These are phyloP conservation scores for Neurospora sp. DNA, from an alignment of 495 filamentous ascomycete genomes.

Conservation along the genomic window DNA sequence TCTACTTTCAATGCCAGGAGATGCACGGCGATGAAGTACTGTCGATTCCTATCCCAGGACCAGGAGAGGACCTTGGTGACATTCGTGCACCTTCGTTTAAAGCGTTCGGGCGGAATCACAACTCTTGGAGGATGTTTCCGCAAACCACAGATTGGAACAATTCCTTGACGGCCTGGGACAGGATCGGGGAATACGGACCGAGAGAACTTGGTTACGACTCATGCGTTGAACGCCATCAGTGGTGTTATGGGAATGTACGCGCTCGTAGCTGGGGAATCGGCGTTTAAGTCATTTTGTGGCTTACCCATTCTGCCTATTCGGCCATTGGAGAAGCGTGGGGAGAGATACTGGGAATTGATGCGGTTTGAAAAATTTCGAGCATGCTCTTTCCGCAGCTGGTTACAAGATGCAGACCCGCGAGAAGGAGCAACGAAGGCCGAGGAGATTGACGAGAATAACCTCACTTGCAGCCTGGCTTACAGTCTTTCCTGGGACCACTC, in stretches of 20 bases:
- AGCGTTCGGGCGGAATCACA: accelerated
- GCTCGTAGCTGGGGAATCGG: not conserved
- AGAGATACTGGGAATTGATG: too few relatives aligned
- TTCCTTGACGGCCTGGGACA: not conserved
- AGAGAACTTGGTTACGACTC: not conserved
- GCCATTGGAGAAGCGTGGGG: not conserved
- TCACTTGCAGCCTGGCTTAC: not conserved
- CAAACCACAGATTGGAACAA: not conserved
- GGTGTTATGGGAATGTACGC: not conserved
- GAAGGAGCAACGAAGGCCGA: not conserved
- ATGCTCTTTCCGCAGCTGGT: not conserved
- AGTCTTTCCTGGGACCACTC: not conserved
- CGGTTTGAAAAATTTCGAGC: too few relatives aligned
- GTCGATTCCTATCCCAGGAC: not conserved
- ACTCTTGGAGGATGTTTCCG: not conserved
- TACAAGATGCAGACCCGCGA: not conserved
- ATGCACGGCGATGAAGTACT: constrained; percentile 12
- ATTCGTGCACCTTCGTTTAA: not conserved
- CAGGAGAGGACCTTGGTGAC: not conserved
- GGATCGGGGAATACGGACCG: not conserved
- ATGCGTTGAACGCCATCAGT: constrained; percentile 1
- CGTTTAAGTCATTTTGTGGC: not conserved
- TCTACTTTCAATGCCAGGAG: constrained; percentile 28
- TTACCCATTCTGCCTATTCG: not conserved
- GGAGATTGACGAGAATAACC: not conserved